Conservation (phyloP, 139 green algal species). For the Micractinium sp. region DNA sequence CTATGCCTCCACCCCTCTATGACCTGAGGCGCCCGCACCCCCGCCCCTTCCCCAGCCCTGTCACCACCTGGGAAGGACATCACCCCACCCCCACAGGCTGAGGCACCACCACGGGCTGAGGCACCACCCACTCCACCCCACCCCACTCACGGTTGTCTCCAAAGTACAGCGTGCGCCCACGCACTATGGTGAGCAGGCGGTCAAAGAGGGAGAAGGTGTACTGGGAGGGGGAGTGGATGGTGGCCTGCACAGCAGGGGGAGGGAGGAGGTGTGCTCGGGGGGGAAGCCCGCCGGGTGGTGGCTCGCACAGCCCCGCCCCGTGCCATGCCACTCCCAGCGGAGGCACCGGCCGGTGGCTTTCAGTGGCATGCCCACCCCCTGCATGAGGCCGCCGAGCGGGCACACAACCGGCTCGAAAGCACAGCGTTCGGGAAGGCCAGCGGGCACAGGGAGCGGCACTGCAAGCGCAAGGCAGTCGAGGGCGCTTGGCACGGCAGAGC, state of each 20-base stretch:
- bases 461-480: too few species aligned
- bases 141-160: conserved; percentile 44
- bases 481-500: too few species aligned
- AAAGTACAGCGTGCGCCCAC: conserved; percentile 59
- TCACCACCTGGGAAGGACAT: too few species aligned
- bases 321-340: too few species aligned
- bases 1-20: too few species aligned
- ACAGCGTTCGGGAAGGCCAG: too few species aligned
- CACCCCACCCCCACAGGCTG: not conserved
- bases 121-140: not conserved
- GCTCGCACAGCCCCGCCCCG: too few species aligned
- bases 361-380: not conserved
- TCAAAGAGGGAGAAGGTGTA: conserved; percentile 76
- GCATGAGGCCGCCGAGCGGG: too few species aligned
- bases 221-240: conserved; percentile 68
- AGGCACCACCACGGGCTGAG: not conserved
- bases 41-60: too few species aligned
- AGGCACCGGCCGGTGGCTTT: not conserved
- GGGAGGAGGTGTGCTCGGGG: not conserved
- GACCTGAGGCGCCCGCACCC: too few species aligned
- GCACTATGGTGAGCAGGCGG: conserved; percentile 60
- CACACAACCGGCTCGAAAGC: too few species aligned
- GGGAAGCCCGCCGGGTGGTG: not conserved
- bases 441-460: too few species aligned
- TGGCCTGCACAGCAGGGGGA: conserved; percentile 33